Conservation (phyloP, 768 basidiomycete species). For the Sporobolomyces phaffii region DNA sequence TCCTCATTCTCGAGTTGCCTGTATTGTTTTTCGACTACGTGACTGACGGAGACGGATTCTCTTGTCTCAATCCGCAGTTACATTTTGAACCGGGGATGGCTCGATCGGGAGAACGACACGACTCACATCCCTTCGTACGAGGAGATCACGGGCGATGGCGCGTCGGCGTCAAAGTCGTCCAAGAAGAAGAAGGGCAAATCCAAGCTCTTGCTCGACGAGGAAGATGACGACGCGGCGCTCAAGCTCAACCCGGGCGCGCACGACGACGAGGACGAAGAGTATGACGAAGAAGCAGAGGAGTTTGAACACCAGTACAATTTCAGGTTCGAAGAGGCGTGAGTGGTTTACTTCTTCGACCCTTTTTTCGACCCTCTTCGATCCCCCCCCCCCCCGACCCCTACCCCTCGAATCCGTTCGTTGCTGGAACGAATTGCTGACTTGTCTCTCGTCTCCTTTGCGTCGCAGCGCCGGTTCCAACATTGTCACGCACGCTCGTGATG, state of each 20-base stretch:
- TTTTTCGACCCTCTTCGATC: background rate
- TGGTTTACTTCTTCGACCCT: conserved; percentile 39
- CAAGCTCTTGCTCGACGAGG: conserved; percentile 40
- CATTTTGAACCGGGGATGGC: conserved; percentile 95
- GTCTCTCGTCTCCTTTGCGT: too few species aligned
- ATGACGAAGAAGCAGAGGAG: conserved; percentile 72
- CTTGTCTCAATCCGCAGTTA: conserved; percentile 59
- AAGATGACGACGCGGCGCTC: conserved; percentile 35
- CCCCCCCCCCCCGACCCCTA: too few species aligned
- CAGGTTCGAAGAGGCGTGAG: conserved; percentile 91
- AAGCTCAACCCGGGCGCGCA: conserved; percentile 42
- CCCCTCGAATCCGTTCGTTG: too few species aligned
- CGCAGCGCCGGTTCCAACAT: conserved; percentile 62
- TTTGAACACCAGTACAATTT: conserved; percentile 98
- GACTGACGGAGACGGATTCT: too few species aligned
- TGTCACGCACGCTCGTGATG: conserved; percentile 66
- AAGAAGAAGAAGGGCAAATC: conserved; percentile 40
- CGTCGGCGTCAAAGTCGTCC: background rate
- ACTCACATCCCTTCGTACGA: conserved; percentile 71
- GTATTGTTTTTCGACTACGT: too few species aligned
- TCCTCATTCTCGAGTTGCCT: background rate
- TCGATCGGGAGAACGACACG: conserved; percentile 59
- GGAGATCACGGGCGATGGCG: conserved; percentile 57
- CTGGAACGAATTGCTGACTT: too few species aligned
- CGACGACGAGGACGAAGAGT: conserved; percentile 53